phyloP scores from a whole-genome alignment of 371 early-diverging fungal genomes.

The Batrachochytrium dendrobatidis region DNA sequence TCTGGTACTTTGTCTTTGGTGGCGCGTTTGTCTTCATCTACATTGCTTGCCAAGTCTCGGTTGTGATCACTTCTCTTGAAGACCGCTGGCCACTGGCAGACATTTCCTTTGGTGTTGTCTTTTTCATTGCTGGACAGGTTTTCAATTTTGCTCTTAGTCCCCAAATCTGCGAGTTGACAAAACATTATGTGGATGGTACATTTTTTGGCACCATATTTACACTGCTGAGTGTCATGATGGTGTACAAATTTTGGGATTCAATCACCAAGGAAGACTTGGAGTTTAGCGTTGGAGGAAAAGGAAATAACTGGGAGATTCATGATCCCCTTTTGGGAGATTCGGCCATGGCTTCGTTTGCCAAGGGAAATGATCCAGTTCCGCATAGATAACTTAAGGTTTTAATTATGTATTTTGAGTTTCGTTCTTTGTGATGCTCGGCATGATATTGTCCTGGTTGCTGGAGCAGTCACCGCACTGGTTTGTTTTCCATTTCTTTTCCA shows the following conservation, averaged over 20 bases:
- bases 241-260: slow-evolving; percentile 98
- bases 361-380: neutral
- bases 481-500: too few relatives aligned
- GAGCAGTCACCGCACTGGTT: too few relatives aligned
- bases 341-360: slow-evolving; percentile 33
- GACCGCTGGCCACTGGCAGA: slow-evolving; percentile 94
- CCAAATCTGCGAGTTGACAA: slow-evolving; percentile 73
- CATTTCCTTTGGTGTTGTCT: slow-evolving; percentile 78
- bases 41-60: slow-evolving; percentile 79
- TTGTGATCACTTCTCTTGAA: slow-evolving; percentile 90
- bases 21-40: slow-evolving; percentile 75
- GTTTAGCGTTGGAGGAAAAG: slow-evolving; percentile 85
- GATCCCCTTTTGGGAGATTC: slow-evolving; percentile 60
- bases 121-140: slow-evolving; percentile 81
- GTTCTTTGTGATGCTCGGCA: too few relatives aligned
- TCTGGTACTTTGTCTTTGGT: slow-evolving; percentile 81
- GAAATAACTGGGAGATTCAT: slow-evolving; percentile 89
- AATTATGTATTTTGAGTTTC: too few relatives aligned
- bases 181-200: slow-evolving; percentile 93
- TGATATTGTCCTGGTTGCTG: too few relatives aligned
- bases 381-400: too few relatives aligned
- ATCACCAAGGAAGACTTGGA: slow-evolving; percentile 97
- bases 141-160: slow-evolving; percentile 69
- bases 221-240: slow-evolving; percentile 96
- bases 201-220: slow-evolving; percentile 91